A percentile compares a stretch with the other conserved stretches of the same genome.
These are phyloP conservation scores for Daldinia sp. DNA, from an alignment of 2,329 filamentous ascomycete species.

Conservation along the genomic window DNA sequence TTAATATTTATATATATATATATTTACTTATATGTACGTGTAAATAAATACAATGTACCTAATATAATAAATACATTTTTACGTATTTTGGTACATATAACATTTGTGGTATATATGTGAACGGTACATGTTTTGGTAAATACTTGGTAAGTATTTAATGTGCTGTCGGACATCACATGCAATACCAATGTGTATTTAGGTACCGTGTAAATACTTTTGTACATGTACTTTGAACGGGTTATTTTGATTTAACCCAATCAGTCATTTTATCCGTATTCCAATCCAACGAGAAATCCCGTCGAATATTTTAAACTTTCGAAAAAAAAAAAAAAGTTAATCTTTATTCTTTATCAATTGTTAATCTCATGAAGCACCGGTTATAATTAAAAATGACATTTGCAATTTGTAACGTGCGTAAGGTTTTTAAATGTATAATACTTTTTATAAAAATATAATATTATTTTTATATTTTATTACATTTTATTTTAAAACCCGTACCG, in stretches of 20 bases:
- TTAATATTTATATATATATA: too few species aligned
- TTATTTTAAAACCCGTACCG: too few species aligned
- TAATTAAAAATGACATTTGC: background rate
- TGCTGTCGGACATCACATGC: background rate
- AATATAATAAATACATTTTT: too few species aligned
- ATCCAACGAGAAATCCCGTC: conserved; percentile 4
- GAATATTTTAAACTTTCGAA: conserved; percentile 1
- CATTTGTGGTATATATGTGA: too few species aligned
- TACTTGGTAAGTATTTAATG: too few species aligned
- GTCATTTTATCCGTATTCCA: background rate
- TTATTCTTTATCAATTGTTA: background rate
- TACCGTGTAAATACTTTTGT: background rate
- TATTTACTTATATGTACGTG: too few species aligned
- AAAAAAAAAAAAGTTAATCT: background rate
- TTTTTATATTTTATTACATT: too few species aligned
- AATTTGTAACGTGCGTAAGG: too few species aligned
- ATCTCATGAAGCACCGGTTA: conserved; percentile 11
- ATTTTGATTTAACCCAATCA: background rate
- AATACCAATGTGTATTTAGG: background rate
- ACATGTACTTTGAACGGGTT: background rate
- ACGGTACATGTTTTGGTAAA: background rate
- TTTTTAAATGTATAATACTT: too few species aligned
- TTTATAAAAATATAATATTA: too few species aligned
- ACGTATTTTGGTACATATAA: too few species aligned
- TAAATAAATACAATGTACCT: too few species aligned